Evolutionary conservation across 345 rosid species (phyloP).

Genomic region (Brassica cretica): DNA sequence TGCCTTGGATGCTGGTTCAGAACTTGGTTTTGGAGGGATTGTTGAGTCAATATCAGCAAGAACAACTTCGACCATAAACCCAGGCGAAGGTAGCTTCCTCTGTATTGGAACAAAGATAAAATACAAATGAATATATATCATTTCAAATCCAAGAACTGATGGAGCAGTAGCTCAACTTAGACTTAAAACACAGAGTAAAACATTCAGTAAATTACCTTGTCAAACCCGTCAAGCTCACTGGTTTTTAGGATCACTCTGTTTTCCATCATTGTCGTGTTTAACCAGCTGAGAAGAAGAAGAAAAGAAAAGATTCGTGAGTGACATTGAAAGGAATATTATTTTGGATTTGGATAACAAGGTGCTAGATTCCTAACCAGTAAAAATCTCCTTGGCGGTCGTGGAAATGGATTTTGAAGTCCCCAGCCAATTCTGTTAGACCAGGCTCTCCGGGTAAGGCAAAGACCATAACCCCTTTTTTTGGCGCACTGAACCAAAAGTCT

Average conservation of each 20-base stretch:
- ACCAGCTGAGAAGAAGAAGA: conserved; percentile 54
- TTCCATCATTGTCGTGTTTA: conserved; percentile 83
- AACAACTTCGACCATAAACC: conserved; percentile 81
- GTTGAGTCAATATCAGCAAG: conserved; percentile 50
- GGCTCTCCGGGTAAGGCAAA: conserved; percentile 91
- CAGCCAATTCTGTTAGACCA: conserved; percentile 71
- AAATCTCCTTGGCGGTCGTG: conserved; percentile 94
- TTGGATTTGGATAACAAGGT: neutral
- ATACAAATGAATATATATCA: conserved; percentile 21
- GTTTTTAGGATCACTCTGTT: conserved; percentile 66
- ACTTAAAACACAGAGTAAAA: neutral
- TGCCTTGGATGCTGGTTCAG: conserved; percentile 42
- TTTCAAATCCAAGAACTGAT: neutral
- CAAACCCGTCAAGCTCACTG: conserved; percentile 71
- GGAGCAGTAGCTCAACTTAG: conserved; percentile 16
- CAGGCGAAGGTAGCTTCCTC: conserved; percentile 88
- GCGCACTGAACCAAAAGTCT: conserved; percentile 87
- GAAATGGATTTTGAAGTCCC: conserved; percentile 85
- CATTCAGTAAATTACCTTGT: conserved; percentile 54
- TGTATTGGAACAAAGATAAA: conserved; percentile 38
- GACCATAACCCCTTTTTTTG: conserved; percentile 87
- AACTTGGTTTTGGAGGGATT: conserved; percentile 34
- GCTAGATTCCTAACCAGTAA: conserved; percentile 62
- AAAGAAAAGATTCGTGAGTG: conserved; percentile 14
- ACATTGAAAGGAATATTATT: conserved; percentile 6